A percentile compares a stretch with the other conserved stretches of the same genome.
Conservation (phyloP, 2,329 filamentous ascomycete genomes). For the Aureobasidium subglaciale region DNA sequence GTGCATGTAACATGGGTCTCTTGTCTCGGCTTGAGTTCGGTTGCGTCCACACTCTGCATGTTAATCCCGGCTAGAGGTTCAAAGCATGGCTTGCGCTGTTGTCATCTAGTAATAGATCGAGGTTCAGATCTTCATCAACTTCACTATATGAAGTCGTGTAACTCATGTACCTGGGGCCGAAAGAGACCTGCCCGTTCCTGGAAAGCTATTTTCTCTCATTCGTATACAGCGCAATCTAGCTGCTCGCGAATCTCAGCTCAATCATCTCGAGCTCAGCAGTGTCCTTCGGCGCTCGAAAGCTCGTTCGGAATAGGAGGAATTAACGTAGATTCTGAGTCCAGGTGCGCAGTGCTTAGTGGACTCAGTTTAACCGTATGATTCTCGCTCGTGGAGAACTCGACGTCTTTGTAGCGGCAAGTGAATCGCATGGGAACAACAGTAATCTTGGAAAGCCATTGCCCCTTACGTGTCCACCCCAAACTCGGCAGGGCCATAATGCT, state of each 20-base stretch:
- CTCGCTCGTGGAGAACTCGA: conserved; percentile 17
- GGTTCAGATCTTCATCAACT: not conserved
- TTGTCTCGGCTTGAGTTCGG: not conserved
- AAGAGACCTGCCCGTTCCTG: not conserved
- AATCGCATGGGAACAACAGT: conserved; percentile 18
- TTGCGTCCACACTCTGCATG: not conserved
- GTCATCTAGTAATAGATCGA: not conserved
- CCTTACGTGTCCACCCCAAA: conserved; percentile 21
- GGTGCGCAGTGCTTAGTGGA: too few relatives aligned
- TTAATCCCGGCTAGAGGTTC: not conserved
- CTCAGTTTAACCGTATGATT: not conserved
- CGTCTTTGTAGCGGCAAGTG: conserved; percentile 23
- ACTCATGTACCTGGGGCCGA: conserved; percentile 10
- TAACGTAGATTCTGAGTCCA: too few relatives aligned
- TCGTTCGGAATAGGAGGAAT: too few relatives aligned
- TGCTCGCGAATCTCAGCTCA: not conserved
- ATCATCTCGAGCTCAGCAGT: not conserved
- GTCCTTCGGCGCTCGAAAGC: too few relatives aligned
- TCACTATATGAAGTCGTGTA: not conserved
- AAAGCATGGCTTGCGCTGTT: not conserved
- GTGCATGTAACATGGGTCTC: not conserved
- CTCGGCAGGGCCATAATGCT: conserved; percentile 27
- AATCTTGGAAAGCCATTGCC: not conserved
- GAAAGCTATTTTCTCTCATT: not conserved
- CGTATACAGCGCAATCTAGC: not conserved